These are phyloP conservation scores for Parascedosporium putredinis DNA, from an alignment of 2,329 filamentous ascomycete genomes.

Conservation along the genomic window DNA sequence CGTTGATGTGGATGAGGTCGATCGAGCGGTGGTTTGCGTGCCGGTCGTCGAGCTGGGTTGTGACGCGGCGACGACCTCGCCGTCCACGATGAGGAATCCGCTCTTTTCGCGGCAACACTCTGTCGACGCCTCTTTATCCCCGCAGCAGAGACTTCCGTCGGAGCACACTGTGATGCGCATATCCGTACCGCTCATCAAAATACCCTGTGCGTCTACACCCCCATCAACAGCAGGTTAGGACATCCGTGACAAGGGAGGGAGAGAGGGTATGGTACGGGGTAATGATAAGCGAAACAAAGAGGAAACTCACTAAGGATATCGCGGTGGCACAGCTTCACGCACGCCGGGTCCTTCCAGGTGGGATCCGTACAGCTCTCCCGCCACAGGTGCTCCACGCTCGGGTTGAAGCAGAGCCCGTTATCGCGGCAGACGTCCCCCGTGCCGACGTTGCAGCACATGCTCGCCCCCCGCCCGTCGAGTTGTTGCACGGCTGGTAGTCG, in stretches of 20 bases:
- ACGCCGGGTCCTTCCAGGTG: slow-evolving; percentile 14
- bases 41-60: no score
- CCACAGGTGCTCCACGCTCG: slow-evolving; percentile 9
- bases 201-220: not conserved
- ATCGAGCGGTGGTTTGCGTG: not conserved
- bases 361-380: slow-evolving; percentile 16
- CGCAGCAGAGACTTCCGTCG: slow-evolving; percentile 1
- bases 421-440: slow-evolving; percentile 6
- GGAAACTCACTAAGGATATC: slow-evolving; percentile 2
- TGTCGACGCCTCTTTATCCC: not conserved
- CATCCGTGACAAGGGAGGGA: no score
- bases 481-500: slow-evolving; percentile 7
- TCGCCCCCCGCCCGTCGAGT: slow-evolving; percentile 1
- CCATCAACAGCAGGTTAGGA: no score
- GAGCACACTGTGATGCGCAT: not conserved
- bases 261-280: no score
- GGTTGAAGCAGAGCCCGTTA: slow-evolving; percentile 9
- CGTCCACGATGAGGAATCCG: not conserved
- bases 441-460: slow-evolving; percentile 10
- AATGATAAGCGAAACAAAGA: not conserved
- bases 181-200: not conserved
- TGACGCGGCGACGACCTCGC: not conserved
- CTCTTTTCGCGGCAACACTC: not conserved
- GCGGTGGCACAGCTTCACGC: slow-evolving; percentile 14
- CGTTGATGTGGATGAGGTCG: not conserved